phyloP scores from a whole-genome alignment of 106 monocot species.

The Iris macrosiphon region DNA sequence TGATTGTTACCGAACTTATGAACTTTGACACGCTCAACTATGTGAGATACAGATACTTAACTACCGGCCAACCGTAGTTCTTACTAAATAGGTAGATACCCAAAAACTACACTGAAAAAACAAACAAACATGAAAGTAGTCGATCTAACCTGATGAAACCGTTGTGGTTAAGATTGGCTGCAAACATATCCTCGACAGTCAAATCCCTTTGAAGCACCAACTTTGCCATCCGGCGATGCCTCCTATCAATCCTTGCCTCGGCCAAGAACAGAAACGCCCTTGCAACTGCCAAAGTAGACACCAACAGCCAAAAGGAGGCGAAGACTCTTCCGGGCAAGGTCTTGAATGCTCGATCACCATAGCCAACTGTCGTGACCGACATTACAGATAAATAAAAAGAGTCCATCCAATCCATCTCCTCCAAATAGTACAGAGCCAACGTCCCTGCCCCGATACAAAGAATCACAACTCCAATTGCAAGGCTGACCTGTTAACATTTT shows the following conservation, averaged over 20 bases:
- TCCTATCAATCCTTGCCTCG: constrained; percentile 35
- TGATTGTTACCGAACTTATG: too few relatives aligned
- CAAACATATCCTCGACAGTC: constrained; percentile 39
- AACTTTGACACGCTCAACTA: too few relatives aligned
- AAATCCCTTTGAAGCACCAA: constrained; percentile 32
- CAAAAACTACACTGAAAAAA: too few relatives aligned
- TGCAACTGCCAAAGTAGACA: constrained; percentile 42
- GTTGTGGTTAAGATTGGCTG: constrained; percentile 28
- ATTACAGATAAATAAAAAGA: constrained; percentile 58
- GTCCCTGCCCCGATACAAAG: constrained; percentile 39
- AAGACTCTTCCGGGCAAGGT: constrained; percentile 28
- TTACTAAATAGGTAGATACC: too few relatives aligned
- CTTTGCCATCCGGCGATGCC: constrained; percentile 30
- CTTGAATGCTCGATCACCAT: constrained; percentile 46
- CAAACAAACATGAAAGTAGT: too few relatives aligned
- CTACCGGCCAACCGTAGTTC: too few relatives aligned
- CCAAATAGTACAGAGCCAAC: constrained; percentile 24
- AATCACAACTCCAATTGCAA: constrained; percentile 35
- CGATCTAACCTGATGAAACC: constrained; percentile 40
- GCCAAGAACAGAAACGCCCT: constrained; percentile 36
- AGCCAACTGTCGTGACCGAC: constrained; percentile 60
- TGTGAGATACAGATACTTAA: too few relatives aligned
- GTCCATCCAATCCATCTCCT: constrained; percentile 47
- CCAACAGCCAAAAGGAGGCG: constrained; percentile 42
- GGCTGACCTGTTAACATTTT: constrained; percentile 20